These are phyloP conservation scores for Davidsoniella australis DNA, from an alignment of 2,329 filamentous ascomycete species.

Conservation along the genomic window DNA sequence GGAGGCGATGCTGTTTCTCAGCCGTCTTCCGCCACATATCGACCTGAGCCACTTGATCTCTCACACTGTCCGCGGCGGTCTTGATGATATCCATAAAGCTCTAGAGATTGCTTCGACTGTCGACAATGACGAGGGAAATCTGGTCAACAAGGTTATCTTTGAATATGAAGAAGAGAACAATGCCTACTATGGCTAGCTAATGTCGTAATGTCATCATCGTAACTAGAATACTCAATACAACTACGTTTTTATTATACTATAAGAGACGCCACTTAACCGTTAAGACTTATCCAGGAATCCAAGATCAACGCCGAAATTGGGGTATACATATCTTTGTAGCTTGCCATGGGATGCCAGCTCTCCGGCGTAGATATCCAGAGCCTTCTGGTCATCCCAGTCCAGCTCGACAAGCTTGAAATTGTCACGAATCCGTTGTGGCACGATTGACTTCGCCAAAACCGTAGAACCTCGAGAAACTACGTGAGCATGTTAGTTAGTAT, in stretches of 20 bases:
- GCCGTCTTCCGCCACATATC: too few species aligned
- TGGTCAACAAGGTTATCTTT: conserved; percentile 61
- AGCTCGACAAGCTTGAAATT: conserved; percentile 52
- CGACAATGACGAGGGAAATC: conserved; percentile 48
- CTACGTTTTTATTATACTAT: too few species aligned
- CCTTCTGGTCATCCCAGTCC: conserved; percentile 42
- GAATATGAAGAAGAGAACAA: not conserved
- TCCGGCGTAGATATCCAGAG: conserved; percentile 39
- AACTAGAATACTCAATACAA: too few species aligned
- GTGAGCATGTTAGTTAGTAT: not conserved
- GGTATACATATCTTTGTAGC: conserved; percentile 47
- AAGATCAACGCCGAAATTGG: conserved; percentile 50
- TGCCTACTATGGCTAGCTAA: not conserved
- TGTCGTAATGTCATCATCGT: not conserved
- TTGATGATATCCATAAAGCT: conserved; percentile 45
- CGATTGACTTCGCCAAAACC: conserved; percentile 59
- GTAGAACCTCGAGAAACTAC: conserved; percentile 50
- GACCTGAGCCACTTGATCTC: conserved; percentile 35
- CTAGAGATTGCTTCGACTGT: conserved; percentile 58
- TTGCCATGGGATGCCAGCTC: conserved; percentile 32
- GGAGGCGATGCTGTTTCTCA: conserved; percentile 23
- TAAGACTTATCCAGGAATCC: conserved; percentile 52
- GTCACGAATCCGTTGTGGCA: conserved; percentile 47
- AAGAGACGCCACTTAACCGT: conserved; percentile 3
- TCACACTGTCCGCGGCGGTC: conserved; percentile 43